A percentile compares a stretch with the other conserved stretches of the same genome.
phyloP scores from a whole-genome alignment of 805 yeast genomes.

The Blastobotrys mokoenaii region DNA sequence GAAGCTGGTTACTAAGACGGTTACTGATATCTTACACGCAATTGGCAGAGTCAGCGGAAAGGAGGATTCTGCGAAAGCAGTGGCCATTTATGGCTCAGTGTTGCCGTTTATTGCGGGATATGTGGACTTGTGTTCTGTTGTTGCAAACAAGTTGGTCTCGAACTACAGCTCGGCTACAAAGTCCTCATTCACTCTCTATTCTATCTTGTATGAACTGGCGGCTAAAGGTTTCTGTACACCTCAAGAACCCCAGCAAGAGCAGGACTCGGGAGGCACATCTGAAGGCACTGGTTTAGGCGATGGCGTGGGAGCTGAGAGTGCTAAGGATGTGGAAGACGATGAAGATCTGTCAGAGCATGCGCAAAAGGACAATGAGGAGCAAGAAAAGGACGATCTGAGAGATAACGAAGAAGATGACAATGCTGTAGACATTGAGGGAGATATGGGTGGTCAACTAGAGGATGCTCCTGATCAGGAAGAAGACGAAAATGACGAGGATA shows the following conservation, averaged over 20 bases:
- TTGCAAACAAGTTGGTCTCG: slow-evolving; percentile 37
- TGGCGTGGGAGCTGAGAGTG: slow-evolving; percentile 78
- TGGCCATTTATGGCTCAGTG: slow-evolving; percentile 40
- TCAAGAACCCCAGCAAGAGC: slow-evolving; percentile 59
- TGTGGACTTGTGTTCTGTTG: slow-evolving; percentile 35
- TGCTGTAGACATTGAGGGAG: slow-evolving; percentile 92
- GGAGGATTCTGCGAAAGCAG: slow-evolving; percentile 32
- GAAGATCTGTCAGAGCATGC: slow-evolving; percentile 76
- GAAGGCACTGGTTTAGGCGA: slow-evolving; percentile 93
- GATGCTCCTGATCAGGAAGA: slow-evolving; percentile 64
- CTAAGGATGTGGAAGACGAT: slow-evolving; percentile 83
- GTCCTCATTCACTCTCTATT: slow-evolving; percentile 51
- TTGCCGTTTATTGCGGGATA: slow-evolving; percentile 61
- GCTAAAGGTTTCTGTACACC: slow-evolving; percentile 91
- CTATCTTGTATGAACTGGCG: slow-evolving; percentile 51
- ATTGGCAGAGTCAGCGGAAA: slow-evolving; percentile 32
- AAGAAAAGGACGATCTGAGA: slow-evolving; percentile 45
- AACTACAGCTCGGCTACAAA: slow-evolving; percentile 50
- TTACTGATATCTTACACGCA: slow-evolving; percentile 30
- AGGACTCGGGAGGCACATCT: slow-evolving; percentile 51
- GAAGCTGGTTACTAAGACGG: slow-evolving; percentile 29
- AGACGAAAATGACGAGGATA: slow-evolving; percentile 38
- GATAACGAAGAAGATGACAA: slow-evolving; percentile 62
- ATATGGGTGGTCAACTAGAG: slow-evolving; percentile 90
- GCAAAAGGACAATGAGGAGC: slow-evolving; percentile 61